Base-by-base conservation (phyloP, 2,329 filamentous ascomycete genomes). In the Cadophora malorum region DNA sequence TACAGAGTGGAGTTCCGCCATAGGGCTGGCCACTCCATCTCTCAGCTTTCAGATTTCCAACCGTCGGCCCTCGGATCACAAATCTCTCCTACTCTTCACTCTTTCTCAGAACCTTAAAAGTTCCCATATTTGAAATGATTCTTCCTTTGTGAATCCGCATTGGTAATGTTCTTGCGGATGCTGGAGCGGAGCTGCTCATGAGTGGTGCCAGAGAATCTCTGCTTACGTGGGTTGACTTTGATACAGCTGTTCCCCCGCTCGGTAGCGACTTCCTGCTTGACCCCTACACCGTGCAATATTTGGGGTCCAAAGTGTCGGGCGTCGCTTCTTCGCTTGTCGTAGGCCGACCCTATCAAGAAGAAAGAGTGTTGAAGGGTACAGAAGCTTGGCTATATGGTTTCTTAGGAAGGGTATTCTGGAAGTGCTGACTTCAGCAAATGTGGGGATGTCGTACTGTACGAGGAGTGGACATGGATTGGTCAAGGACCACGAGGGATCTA, bases 201-300 rank as follows among this genome's bases (percentile, higher is more conserved):
- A 59, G 56, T 59, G 35, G 56, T 59, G 56, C 35, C n/a, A 59
- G 35, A 45, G 56, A 1, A 4, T 41, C 33, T 14, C 21, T 38
- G 56, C 56, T 59, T 59, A 59, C 56, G 56, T 59, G 56, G 56
- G 56, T 59, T 59, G 56, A 45, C 56, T 59, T 59, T 41, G n/a
- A 28, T 45, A 41, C 52, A 33, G 21, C 19, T 21, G n/a, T 49
- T 49, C 21, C 21, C 21, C 35, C 33, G 35, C 56, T 45, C 21
- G 56, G 33, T 45, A 45, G 56, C 33, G 56, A 59, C 21, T 45
- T 9, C 33, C 35, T 45, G 28, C 5, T 14, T 12, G 4, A 19
- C 16, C 10, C 50, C 23, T 28, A 14, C 21, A 16, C 5, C 9
- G 14, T 35, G n/a, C 28, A 28, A 4, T n/a, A 56, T 19, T 33